Conservation (phyloP, 768 basidiomycete genomes). For the Auriscalpium vulgare region DNA sequence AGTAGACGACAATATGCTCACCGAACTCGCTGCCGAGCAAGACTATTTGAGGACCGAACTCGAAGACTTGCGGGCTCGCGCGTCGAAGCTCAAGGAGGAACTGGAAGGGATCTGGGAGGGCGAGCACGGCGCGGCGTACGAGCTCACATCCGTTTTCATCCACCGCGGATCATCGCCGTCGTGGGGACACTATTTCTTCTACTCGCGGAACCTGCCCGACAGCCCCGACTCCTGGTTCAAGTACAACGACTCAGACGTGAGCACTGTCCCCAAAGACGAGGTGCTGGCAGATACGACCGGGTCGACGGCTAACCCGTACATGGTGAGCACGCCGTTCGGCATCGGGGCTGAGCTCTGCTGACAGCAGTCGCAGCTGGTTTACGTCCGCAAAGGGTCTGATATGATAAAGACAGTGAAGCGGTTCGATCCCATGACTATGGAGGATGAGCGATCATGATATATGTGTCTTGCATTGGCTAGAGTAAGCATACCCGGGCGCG, state of each 20-base stretch:
- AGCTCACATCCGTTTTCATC: constrained; percentile 90
- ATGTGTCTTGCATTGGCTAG: not conserved
- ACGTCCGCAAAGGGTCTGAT: constrained; percentile 69
- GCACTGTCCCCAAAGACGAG: constrained; percentile 68
- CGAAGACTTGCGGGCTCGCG: constrained; percentile 40
- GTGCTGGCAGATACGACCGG: constrained; percentile 88
- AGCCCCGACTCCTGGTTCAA: constrained; percentile 87
- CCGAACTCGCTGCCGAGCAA: constrained; percentile 46
- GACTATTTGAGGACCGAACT: constrained; percentile 47
- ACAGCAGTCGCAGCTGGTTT: constrained; percentile 54
- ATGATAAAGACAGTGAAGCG: constrained; percentile 79
- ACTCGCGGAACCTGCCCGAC: constrained; percentile 79
- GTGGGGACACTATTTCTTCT: constrained; percentile 95
- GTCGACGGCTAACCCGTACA: constrained; percentile 82
- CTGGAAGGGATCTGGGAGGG: constrained; percentile 72
- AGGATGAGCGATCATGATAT: constrained; percentile 13
- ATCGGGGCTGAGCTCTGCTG: not conserved
- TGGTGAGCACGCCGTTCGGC: constrained; percentile 41
- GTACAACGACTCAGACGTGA: constrained; percentile 89
- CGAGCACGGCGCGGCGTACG: constrained; percentile 63
- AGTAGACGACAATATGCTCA: constrained; percentile 53
- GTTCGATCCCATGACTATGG: constrained; percentile 28
- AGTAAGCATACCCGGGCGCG: not conserved
- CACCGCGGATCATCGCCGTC: constrained; percentile 85
- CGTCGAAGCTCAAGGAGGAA: constrained; percentile 51